Conservation (phyloP, 495 filamentous ascomycete genomes). For the Jackrogersella multiformis region DNA sequence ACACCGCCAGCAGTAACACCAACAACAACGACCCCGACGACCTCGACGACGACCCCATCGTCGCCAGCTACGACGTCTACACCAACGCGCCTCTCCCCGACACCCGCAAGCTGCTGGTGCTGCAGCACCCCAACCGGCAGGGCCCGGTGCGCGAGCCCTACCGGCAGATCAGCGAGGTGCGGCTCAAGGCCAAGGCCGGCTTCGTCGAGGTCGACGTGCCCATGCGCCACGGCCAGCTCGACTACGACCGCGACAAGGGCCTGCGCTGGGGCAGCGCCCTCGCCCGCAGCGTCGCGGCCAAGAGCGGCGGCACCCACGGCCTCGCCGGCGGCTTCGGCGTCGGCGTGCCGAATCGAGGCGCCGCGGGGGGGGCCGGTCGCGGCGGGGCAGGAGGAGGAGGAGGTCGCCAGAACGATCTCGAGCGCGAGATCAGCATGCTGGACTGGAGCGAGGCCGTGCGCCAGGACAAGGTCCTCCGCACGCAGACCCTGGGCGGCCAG, state of each 20-base stretch:
- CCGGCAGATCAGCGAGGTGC: constrained; percentile 46
- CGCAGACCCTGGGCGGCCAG: constrained; percentile 56
- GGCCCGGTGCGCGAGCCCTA: constrained; percentile 44
- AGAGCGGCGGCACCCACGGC: constrained; percentile 58
- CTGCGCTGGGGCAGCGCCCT: constrained; percentile 56
- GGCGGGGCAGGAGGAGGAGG: constrained; percentile 24
- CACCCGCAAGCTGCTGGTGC: constrained; percentile 55
- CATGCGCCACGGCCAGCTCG: constrained; percentile 46
- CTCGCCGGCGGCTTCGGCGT: constrained; percentile 59
- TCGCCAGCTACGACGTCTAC: constrained; percentile 59
- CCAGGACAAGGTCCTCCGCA: constrained; percentile 55
- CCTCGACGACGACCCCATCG: constrained; percentile 50
- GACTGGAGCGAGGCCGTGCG: constrained; percentile 57
- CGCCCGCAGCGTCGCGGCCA: constrained; percentile 52
- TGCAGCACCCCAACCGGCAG: constrained; percentile 55
- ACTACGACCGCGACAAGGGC: constrained; percentile 59
- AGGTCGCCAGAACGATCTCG: constrained; percentile 37
- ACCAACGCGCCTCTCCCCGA: constrained; percentile 54
- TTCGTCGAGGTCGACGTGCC: constrained; percentile 61
- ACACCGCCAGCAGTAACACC: background rate
- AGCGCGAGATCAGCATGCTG: constrained; percentile 46
- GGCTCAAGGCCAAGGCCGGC: constrained; percentile 56
- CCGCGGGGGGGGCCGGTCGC: constrained; percentile 26
- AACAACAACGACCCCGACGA: background rate
- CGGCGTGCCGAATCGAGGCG: constrained; percentile 37